Evolutionary conservation across 768 basidiomycete species (phyloP).

Genomic region (Trametes villosa): DNA sequence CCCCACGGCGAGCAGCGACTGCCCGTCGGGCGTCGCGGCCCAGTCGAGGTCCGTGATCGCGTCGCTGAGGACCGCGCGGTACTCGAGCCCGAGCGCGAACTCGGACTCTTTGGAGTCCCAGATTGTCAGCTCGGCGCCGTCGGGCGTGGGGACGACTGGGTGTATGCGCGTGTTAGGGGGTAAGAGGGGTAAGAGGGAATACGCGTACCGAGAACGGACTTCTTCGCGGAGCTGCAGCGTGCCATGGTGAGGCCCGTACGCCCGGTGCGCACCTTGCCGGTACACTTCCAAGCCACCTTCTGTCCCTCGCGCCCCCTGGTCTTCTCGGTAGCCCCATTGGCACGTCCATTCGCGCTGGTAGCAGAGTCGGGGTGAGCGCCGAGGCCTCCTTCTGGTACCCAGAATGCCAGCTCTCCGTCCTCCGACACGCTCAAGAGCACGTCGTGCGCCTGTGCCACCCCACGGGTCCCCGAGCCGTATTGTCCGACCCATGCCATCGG

Average conservation of each 20-base stretch:
- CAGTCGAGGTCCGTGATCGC: conserved; percentile 86
- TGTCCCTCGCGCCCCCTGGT: background rate
- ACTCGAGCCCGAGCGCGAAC: conserved; percentile 90
- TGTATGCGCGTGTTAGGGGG: background rate
- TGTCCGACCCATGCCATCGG: conserved; percentile 80
- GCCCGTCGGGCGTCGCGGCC: conserved; percentile 88
- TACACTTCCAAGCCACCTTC: conserved; percentile 57
- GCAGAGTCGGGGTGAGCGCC: background rate
- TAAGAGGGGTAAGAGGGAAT: too few relatives aligned
- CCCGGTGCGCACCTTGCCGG: conserved; percentile 76
- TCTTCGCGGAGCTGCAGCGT: conserved; percentile 88
- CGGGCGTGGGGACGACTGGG: conserved; percentile 61
- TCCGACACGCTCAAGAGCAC: conserved; percentile 78
- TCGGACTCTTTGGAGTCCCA: conserved; percentile 97
- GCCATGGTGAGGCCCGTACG: conserved; percentile 68
- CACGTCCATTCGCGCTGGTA: background rate
- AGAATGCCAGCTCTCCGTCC: conserved; percentile 84
- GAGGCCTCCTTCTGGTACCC: conserved; percentile 59
- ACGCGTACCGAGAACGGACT: conserved; percentile 80
- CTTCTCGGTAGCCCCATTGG: background rate
- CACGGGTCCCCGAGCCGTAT: conserved; percentile 18
- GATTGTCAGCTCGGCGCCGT: conserved; percentile 84
- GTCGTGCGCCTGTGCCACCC: conserved; percentile 51
- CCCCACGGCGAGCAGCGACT: conserved; percentile 91
- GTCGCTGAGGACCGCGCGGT: conserved; percentile 61